Conservation (phyloP, 2,329 filamentous ascomycete genomes). For the Paradendryphiella salina region DNA sequence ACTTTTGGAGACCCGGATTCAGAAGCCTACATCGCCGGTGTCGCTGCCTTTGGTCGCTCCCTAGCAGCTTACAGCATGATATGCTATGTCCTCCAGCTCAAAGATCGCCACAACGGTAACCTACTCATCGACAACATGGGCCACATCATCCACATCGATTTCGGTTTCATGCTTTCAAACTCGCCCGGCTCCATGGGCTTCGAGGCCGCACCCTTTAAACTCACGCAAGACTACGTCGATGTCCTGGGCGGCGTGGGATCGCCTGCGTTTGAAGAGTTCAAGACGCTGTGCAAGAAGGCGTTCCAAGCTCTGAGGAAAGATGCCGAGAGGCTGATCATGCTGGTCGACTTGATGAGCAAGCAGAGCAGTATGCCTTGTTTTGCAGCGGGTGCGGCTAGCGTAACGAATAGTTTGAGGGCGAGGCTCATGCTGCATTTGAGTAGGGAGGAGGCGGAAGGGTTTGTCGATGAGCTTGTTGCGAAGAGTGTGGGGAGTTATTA, state of each 20-base stretch:
- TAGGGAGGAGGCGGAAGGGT: slow-evolving; percentile 77
- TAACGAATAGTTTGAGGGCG: slow-evolving; percentile 69
- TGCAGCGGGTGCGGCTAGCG: slow-evolving; percentile 70
- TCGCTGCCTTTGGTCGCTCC: slow-evolving; percentile 79
- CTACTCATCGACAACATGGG: slow-evolving; percentile 83
- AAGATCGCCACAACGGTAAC: slow-evolving; percentile 84
- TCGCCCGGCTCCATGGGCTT: slow-evolving; percentile 83
- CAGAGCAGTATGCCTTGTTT: slow-evolving; percentile 84
- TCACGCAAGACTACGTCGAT: slow-evolving; percentile 84
- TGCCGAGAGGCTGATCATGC: slow-evolving; percentile 77
- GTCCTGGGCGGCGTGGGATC: slow-evolving; percentile 75
- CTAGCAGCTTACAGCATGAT: slow-evolving; percentile 85
- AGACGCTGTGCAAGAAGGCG: slow-evolving; percentile 77
- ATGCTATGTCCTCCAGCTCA: slow-evolving; percentile 80
- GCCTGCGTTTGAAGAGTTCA: slow-evolving; percentile 73
- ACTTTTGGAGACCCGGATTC: slow-evolving; percentile 72
- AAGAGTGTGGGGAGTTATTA: slow-evolving; percentile 88
- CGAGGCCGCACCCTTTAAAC: slow-evolving; percentile 83
- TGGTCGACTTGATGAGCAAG: slow-evolving; percentile 82
- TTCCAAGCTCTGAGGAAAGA: slow-evolving; percentile 80
- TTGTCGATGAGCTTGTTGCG: slow-evolving; percentile 78
- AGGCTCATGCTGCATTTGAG: slow-evolving; percentile 82
- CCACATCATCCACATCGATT: slow-evolving; percentile 87
- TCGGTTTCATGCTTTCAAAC: slow-evolving; percentile 88
- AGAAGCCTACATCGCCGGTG: slow-evolving; percentile 69